Base-by-base conservation (phyloP, 768 basidiomycete genomes). In the Dendrothele bispora region DNA sequence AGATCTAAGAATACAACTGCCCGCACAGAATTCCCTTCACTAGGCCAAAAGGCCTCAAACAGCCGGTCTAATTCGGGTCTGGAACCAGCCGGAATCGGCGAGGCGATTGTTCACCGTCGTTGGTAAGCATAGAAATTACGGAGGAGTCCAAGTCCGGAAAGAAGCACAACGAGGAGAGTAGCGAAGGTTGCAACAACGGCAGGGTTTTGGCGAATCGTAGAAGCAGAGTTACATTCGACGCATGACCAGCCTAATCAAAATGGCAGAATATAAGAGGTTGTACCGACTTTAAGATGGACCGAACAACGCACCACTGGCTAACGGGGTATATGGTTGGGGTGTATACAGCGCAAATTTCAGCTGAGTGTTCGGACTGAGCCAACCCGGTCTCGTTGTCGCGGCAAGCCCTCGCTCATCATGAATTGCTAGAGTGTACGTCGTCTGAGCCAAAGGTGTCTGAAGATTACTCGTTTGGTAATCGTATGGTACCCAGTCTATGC, bases 271-370 rank as follows among this genome's bases (percentile, higher is more conserved):
- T 14, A 28, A 22, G 20, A 29, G 18, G 25, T 25, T 34, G 39
- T 15, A 32, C 32, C 38, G 5, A 32, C 12, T 35, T 12, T 27
- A 17, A 39, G 50, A 38, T 52, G 29, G 15, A 34, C 11, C 43
- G 39, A n/a, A 25, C 5, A 26, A 61, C 72, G 55, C 39, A 75
- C 75, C 74, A 70, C 79, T 75, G 11, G 75, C 62, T 7, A 91
- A 60, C 5, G 82, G 74, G 1, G 85, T 89, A 61, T 92, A 91
- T 12, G 74, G 18, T 56, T 80, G 78, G 0, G 92, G 91, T 0
- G 83, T 82, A 59, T 95, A 97, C 58, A 97, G 66, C 35, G 91
- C 91, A 71, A 97, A 95, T 58, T 80, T 72, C 39, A 91, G 69
- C 1, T 75, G 80, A 34, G 76, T 77, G 59, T 90, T 88, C 36